These are phyloP conservation scores for Eimeria acervulina DNA, from an alignment of 169 alveolate genomes.

Conservation along the genomic window DNA sequence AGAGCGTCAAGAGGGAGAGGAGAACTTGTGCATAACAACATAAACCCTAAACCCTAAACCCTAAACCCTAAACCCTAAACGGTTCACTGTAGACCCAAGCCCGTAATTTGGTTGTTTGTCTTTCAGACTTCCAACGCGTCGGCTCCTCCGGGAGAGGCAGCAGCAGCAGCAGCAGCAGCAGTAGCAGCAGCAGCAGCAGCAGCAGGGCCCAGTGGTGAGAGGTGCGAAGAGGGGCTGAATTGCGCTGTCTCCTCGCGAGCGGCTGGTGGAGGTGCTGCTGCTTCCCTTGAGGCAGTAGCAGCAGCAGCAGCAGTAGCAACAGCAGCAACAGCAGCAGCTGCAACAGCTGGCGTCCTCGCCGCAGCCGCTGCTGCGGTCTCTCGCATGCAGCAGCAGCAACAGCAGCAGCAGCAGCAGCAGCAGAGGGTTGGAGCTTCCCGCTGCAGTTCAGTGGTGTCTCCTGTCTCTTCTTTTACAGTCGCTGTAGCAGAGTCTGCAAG, in stretches of 20 bases:
- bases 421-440: neutral
- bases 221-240: neutral
- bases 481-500: neutral
- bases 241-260: neutral
- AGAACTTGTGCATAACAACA: too few species aligned
- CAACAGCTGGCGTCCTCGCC: too few species aligned
- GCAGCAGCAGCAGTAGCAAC: slow-evolving; percentile 50
- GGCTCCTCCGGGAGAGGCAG: neutral
- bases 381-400: neutral
- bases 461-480: neutral
- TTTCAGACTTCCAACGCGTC: neutral
- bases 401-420: slow-evolving; percentile 9
- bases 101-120: neutral
- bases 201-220: neutral
- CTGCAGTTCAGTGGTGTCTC: slow-evolving; percentile 1
- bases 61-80: neutral
- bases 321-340: slow-evolving; percentile 4
- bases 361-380: too few species aligned
- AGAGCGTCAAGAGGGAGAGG: slow-evolving; percentile 9
- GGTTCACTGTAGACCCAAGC: too few species aligned
- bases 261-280: neutral
- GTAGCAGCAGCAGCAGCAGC: neutral
- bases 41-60: neutral
- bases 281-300: neutral
- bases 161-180: slow-evolving; percentile 1